phyloP scores from a whole-genome alignment of 306 rosid species.

The Astragalus glycyphyllos region DNA sequence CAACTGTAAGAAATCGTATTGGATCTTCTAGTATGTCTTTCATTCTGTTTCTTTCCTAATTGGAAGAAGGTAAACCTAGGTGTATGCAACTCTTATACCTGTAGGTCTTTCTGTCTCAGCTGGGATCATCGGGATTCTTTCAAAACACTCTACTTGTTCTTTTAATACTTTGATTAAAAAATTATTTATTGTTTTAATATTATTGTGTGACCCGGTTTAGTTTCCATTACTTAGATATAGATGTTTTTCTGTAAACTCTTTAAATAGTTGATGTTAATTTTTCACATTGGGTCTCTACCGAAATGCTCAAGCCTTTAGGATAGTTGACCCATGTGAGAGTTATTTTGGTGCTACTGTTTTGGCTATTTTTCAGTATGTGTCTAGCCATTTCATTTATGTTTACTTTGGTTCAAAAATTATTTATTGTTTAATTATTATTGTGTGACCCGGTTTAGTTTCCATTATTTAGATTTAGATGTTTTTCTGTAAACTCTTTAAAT shows the following conservation, averaged over 20 bases:
- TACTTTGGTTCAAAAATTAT: slow-evolving; percentile 4
- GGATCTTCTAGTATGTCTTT: slow-evolving; percentile 32
- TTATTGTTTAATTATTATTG: slow-evolving; percentile 15
- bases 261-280: slow-evolving; percentile 10
- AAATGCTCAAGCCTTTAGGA: slow-evolving; percentile 11
- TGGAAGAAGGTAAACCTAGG: not conserved
- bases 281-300: slow-evolving; percentile 31
- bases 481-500: not conserved
- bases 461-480: not conserved
- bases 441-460: slow-evolving; percentile 6
- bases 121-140: slow-evolving; percentile 29
- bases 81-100: slow-evolving; percentile 22
- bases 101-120: slow-evolving; percentile 20
- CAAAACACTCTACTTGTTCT: slow-evolving; percentile 9
- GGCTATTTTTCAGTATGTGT: too few relatives aligned
- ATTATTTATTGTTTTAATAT: slow-evolving; percentile 8
- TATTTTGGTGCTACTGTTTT: too few relatives aligned
- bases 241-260: not conserved
- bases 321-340: slow-evolving; percentile 3
- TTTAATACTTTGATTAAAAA: slow-evolving; percentile 14
- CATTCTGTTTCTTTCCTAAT: not conserved
- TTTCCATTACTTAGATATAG: slow-evolving; percentile 8
- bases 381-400: too few relatives aligned
- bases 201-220: not conserved
- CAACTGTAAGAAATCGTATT: slow-evolving; percentile 68